Evolutionary conservation across 106 monocot genomes (phyloP).

Genomic region (Iris macrosiphon): DNA sequence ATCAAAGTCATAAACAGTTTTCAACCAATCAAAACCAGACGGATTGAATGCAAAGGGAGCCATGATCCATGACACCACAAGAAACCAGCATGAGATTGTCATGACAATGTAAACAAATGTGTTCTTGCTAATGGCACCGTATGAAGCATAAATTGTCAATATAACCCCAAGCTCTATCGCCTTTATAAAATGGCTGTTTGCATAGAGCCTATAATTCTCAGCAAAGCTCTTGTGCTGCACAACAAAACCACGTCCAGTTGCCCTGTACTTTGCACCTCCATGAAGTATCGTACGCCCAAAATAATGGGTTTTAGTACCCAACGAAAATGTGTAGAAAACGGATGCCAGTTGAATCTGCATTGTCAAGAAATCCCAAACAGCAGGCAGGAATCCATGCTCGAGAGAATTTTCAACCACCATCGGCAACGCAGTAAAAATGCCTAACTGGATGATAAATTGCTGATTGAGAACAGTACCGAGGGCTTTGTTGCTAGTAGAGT

Average conservation of each 20-base stretch:
- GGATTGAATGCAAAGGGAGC: conserved; percentile 91
- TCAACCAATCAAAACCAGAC: conserved; percentile 95
- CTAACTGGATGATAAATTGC: conserved; percentile 56
- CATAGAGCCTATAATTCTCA: conserved; percentile 94
- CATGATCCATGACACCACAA: conserved; percentile 87
- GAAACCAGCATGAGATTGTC: conserved; percentile 89
- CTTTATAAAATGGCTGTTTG: conserved; percentile 90
- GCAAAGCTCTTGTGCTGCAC: conserved; percentile 90
- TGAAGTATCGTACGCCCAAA: conserved; percentile 78
- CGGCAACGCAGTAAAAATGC: conserved; percentile 59
- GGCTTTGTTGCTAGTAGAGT: conserved; percentile 37
- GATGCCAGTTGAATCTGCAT: conserved; percentile 94
- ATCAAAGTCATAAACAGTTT: conserved; percentile 85
- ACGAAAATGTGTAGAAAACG: conserved; percentile 75
- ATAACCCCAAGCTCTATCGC: conserved; percentile 92
- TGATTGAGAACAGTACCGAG: conserved; percentile 59
- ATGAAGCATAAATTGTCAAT: conserved; percentile 71
- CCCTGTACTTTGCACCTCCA: conserved; percentile 89
- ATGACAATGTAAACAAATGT: conserved; percentile 84
- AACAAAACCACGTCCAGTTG: conserved; percentile 95
- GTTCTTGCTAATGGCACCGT: conserved; percentile 55
- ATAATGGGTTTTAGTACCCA: conserved; percentile 58
- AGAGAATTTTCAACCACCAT: conserved; percentile 66
- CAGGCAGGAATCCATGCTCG: conserved; percentile 65
- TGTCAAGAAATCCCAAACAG: conserved; percentile 88